phyloP scores from a whole-genome alignment of 164 flowering plant species.

The Aristolochia californica region DNA sequence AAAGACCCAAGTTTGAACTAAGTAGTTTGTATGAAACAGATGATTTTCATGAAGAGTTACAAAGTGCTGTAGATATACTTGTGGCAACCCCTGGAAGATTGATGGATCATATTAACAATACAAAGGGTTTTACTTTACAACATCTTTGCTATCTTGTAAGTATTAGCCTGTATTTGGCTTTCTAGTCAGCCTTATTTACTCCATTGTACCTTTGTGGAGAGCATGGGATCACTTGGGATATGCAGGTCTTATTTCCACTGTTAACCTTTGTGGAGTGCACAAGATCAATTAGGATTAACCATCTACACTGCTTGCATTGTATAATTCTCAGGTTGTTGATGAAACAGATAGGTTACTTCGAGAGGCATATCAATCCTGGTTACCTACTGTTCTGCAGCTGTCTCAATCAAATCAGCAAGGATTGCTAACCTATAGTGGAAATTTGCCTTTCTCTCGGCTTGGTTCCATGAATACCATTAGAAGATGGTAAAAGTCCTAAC shows the following conservation, averaged over 20 bases:
- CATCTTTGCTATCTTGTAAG: slow-evolving; percentile 86
- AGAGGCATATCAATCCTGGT: slow-evolving; percentile 93
- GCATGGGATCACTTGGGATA: neutral
- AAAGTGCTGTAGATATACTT: slow-evolving; percentile 74
- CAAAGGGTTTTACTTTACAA: slow-evolving; percentile 87
- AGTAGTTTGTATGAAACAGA: slow-evolving; percentile 67
- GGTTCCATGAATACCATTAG: slow-evolving; percentile 62
- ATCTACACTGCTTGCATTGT: too few relatives aligned
- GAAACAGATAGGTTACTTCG: slow-evolving; percentile 83
- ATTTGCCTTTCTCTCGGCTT: slow-evolving; percentile 14
- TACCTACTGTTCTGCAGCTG: slow-evolving; percentile 66
- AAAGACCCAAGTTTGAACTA: slow-evolving; percentile 50
- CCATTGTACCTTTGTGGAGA: neutral
- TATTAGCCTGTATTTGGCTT: neutral
- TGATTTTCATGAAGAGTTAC: slow-evolving; percentile 23
- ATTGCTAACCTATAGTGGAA: slow-evolving; percentile 8
- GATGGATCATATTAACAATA: slow-evolving; percentile 78
- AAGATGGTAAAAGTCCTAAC: slow-evolving; percentile 39
- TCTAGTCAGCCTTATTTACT: neutral
- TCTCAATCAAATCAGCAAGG: slow-evolving; percentile 27
- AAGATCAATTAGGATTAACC: too few relatives aligned
- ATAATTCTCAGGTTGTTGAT: slow-evolving; percentile 66
- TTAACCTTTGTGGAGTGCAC: neutral
- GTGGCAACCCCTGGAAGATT: slow-evolving; percentile 97
- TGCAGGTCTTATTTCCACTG: neutral